Percentiles rank a stretch among this genome's conserved stretches.
Conservation (phyloP, 306 rosid species). For the Castanea crenata region DNA sequence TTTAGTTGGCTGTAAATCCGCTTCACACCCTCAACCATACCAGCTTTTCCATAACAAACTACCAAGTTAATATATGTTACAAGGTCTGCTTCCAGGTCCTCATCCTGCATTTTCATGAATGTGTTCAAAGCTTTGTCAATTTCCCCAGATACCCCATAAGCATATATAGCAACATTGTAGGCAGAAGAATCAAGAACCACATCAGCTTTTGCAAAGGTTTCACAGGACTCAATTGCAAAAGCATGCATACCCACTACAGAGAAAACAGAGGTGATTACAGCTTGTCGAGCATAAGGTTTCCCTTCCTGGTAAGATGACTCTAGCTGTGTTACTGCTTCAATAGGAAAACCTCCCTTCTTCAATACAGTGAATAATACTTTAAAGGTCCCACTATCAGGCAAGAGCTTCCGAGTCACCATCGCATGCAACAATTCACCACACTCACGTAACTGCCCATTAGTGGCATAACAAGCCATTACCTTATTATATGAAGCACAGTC, state of each 20-base stretch:
- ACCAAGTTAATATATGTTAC: conserved; percentile 67
- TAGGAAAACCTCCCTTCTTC: conserved; percentile 67
- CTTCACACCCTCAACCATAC: conserved; percentile 84
- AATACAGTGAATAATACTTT: conserved; percentile 58
- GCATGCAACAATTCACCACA: conserved; percentile 76
- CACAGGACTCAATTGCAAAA: conserved; percentile 62
- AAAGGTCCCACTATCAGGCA: conserved; percentile 66
- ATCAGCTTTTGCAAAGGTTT: conserved; percentile 47
- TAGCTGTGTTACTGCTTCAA: conserved; percentile 77
- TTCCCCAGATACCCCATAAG: conserved; percentile 62
- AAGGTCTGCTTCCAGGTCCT: conserved; percentile 57
- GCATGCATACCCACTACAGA: conserved; percentile 75
- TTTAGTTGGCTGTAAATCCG: conserved; percentile 63
- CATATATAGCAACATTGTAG: conserved; percentile 70
- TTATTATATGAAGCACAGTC: conserved; percentile 71
- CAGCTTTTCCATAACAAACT: conserved; percentile 76
- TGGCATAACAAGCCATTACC: conserved; percentile 69
- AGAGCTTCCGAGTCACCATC: conserved; percentile 68
- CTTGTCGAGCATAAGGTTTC: conserved; percentile 68
- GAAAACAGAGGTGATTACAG: conserved; percentile 55
- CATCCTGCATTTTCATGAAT: conserved; percentile 82
- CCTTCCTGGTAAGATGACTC: conserved; percentile 69
- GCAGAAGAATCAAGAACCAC: conserved; percentile 56
- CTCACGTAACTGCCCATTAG: conserved; percentile 55
- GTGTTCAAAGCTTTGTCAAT: conserved; percentile 62